phyloP scores from a whole-genome alignment of 148 eudicot genomes.

The Cornus controversa region DNA sequence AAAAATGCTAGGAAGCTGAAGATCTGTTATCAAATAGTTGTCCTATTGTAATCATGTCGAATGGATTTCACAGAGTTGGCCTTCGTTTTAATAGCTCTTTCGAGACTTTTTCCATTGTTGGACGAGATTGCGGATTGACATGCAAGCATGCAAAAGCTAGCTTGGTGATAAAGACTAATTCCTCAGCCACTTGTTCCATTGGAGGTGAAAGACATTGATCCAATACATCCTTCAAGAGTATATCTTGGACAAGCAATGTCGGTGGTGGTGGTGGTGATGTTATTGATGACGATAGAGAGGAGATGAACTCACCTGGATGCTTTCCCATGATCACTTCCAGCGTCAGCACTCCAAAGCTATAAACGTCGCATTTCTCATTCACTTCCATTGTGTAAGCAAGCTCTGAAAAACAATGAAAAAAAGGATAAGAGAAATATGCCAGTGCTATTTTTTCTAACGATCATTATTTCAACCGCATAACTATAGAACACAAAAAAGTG shows the following conservation, averaged over 20 bases:
- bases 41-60: neutral
- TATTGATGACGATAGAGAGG: neutral
- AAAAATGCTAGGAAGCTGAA: neutral
- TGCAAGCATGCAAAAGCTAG: conserved; percentile 20
- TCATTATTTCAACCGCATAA: too few relatives aligned
- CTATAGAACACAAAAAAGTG: too few relatives aligned
- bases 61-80: neutral
- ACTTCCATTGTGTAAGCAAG: conserved; percentile 28
- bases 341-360: conserved; percentile 32
- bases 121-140: conserved; percentile 20
- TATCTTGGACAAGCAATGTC: conserved; percentile 3
- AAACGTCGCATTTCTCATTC: conserved; percentile 31
- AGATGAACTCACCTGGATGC: conserved; percentile 28
- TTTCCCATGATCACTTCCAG: conserved; percentile 13
- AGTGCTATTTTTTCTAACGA: too few relatives aligned
- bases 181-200: neutral
- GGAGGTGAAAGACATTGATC: neutral
- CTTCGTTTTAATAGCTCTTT: neutral
- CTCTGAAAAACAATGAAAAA: too few relatives aligned
- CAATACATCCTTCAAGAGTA: too few relatives aligned
- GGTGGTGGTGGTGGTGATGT: neutral
- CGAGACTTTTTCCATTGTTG: conserved; percentile 27
- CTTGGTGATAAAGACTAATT: conserved; percentile 9
- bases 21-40: neutral
- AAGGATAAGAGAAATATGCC: too few relatives aligned